Percentiles rank a stretch among this genome's conserved stretches.
These are phyloP conservation scores for Penicillium cinerascens DNA, from an alignment of 495 filamentous ascomycete genomes.

Conservation along the genomic window DNA sequence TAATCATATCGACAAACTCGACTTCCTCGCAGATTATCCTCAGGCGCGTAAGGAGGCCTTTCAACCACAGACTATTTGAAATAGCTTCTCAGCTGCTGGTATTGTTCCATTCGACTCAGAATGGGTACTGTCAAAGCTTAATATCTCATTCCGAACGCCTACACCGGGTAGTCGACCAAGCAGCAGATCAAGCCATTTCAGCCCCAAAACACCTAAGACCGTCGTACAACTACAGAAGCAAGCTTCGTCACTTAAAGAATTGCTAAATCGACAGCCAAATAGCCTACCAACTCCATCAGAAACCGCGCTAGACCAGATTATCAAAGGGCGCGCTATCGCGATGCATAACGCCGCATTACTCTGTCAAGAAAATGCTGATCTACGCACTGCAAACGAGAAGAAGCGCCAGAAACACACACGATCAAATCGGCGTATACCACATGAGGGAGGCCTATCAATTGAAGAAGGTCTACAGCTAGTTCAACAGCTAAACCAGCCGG, in stretches of 20 bases:
- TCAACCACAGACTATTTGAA: constrained; percentile 1
- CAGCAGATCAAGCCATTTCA: constrained; percentile 6
- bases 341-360: constrained; percentile 1
- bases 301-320: constrained; percentile 5
- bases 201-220: constrained; percentile 7
- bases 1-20: constrained; percentile 17
- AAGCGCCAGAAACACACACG: constrained; percentile 1
- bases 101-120: constrained; percentile 9
- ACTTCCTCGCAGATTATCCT: constrained; percentile 7
- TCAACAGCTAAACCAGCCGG: constrained; percentile 1
- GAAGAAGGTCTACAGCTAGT: constrained; percentile 1
- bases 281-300: constrained; percentile 5
- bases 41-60: neutral
- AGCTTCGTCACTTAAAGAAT: constrained; percentile 5
- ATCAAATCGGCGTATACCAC: constrained; percentile 5
- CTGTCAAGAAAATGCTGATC: neutral
- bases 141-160: constrained; percentile 12
- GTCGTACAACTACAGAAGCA: constrained; percentile 7
- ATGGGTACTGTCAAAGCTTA: constrained; percentile 11
- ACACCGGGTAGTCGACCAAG: constrained; percentile 8
- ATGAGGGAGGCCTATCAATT: constrained; percentile 1
- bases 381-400: constrained; percentile 10
- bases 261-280: constrained; percentile 1
- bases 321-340: constrained; percentile 1
- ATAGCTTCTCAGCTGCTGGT: constrained; percentile 8